Evolutionary conservation across 306 rosid genomes (phyloP).

Genomic region (Argentina anserina): DNA sequence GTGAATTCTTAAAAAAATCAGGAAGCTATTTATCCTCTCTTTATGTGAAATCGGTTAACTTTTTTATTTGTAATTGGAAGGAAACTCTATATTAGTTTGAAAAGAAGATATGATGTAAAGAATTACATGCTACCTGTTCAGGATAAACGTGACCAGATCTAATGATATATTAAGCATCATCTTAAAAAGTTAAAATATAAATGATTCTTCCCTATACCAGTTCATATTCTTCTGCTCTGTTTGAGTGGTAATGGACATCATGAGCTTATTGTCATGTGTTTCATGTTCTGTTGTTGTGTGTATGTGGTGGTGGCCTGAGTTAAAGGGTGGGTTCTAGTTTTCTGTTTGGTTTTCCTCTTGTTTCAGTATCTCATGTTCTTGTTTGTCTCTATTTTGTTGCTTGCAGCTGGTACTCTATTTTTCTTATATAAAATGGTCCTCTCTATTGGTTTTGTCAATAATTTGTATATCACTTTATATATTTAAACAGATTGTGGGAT

Average conservation of each 20-base stretch:
- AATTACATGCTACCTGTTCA: background rate
- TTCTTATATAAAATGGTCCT: background rate
- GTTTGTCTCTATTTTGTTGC: background rate
- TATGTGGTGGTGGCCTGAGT: background rate
- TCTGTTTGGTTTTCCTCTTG: background rate
- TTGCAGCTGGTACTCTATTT: background rate
- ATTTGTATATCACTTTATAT: conserved; percentile 1
- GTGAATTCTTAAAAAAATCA: background rate
- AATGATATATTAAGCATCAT: background rate
- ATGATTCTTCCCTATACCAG: background rate
- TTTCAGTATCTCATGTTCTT: background rate
- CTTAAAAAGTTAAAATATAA: no score
- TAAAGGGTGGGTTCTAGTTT: background rate
- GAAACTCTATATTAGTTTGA: background rate
- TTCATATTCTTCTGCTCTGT: background rate
- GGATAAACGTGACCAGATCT: background rate
- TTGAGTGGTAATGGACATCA: background rate
- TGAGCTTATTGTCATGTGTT: background rate
- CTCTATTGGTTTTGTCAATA: background rate
- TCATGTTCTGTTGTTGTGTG: background rate
- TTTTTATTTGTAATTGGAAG: background rate
- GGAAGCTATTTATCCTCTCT: background rate
- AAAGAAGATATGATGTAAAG: background rate
- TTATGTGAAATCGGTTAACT: background rate
- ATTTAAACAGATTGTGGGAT: conserved; percentile 66